Evolutionary conservation across 352 stramenopile species (phyloP), one percentile per base, ranked within the genome.

Genomic region (Globisporangium heterothallicum): DNA sequence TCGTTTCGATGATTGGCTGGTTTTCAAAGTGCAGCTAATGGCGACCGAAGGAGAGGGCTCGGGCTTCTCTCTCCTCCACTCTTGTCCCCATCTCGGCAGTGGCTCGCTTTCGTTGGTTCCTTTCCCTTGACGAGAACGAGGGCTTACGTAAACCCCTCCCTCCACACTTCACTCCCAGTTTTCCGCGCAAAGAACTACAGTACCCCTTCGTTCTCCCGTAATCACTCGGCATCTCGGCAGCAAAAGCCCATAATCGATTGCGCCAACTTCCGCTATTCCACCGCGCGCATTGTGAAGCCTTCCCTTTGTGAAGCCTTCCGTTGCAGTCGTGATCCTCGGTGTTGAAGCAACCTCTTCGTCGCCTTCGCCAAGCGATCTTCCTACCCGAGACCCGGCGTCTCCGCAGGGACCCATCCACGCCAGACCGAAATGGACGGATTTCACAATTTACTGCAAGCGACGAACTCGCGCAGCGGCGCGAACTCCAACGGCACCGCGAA

Each of bases 401-500:
- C 29, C 29, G n/a, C n/a, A n/a, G n/a, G n/a, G n/a, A n/a, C n/a
- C 41, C 29, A 7, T 21, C 8, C 38, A 5, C 25, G 25, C 9
- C 19, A 32, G 10, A 50, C 21, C 29, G 61, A 57, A 42, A 90
- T 90, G 79, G 77, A 90, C 59, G 70, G 70, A 40, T 88, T 90
- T 61, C 75, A 90, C 54, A 90, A 90, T 59, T 58, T 90, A 26
- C 64, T 90, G 41, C 76, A 90, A 52, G 74, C 78, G 10, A 66
- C 71, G 12, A 79, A 72, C 62, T 64, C 79, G 42, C 79, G 76
- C 42, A 40, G 22, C 22, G 51, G 22, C n/a, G 53, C 51, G 46
- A 59, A 25, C 49, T 29, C 25, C 14, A 22, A 21, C 26, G 49
- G 42, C 52, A 19, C 64, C 26, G 56, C 65, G 0, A 36, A 69